phyloP scores from a whole-genome alignment of 129 eudicot genomes.

The Saussurea involucrata region DNA sequence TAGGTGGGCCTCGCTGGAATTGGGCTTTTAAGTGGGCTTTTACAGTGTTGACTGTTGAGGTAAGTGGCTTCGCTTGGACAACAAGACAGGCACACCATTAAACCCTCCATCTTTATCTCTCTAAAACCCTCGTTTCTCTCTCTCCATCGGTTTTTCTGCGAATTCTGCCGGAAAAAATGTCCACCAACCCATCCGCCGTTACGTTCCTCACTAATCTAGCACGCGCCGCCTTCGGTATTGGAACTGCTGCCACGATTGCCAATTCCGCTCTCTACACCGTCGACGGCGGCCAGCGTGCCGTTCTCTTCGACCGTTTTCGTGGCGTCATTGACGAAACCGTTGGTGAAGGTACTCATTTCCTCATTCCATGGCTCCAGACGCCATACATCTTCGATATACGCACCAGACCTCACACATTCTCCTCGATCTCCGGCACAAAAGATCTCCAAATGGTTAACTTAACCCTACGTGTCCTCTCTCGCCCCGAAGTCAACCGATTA shows the following conservation, averaged over 20 bases:
- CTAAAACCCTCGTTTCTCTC: slow-evolving; percentile 16
- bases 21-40: slow-evolving; percentile 18
- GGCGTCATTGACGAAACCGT: slow-evolving; percentile 66
- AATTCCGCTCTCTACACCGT: slow-evolving; percentile 78
- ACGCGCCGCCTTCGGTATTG: slow-evolving; percentile 73
- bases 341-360: slow-evolving; percentile 86
- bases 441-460: slow-evolving; percentile 96
- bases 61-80: slow-evolving; percentile 20
- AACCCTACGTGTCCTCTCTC: slow-evolving; percentile 78
- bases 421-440: slow-evolving; percentile 78
- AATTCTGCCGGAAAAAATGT: slow-evolving; percentile 30
- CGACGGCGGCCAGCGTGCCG: slow-evolving; percentile 92
- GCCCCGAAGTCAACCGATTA: slow-evolving; percentile 61
- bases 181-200: slow-evolving; percentile 43
- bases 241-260: slow-evolving; percentile 43
- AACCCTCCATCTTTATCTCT: slow-evolving; percentile 19
- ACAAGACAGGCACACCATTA: slow-evolving; percentile 8
- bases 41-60: neutral
- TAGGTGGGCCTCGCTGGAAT: neutral
- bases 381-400: slow-evolving; percentile 87
- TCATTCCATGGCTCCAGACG: slow-evolving; percentile 75
- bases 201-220: slow-evolving; percentile 61
- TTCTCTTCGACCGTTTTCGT: slow-evolving; percentile 79
- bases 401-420: slow-evolving; percentile 74
- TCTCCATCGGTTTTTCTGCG: neutral